Conservation (phyloP, 176 grass and related monocot species). For the Canna indica region DNA sequence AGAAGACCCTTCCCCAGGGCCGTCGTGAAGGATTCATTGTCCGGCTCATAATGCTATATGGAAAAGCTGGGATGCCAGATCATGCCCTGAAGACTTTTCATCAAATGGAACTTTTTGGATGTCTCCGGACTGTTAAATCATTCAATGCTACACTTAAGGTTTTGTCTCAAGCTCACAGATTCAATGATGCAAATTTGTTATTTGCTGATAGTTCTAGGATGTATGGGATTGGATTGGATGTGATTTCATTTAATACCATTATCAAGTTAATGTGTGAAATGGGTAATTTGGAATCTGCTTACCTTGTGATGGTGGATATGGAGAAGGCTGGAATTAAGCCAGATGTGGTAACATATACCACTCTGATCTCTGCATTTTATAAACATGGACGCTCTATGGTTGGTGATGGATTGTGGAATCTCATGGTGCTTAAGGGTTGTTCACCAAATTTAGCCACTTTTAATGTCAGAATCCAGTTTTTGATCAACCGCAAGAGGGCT, state of each 20-base stretch:
- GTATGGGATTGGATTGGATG: slow-evolving; percentile 62
- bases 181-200: slow-evolving; percentile 30
- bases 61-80: slow-evolving; percentile 52
- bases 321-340: slow-evolving; percentile 41
- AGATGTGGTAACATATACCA: slow-evolving; percentile 80
- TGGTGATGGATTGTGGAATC: slow-evolving; percentile 85
- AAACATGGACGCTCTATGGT: slow-evolving; percentile 47
- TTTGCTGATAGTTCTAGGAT: slow-evolving; percentile 24
- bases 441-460: slow-evolving; percentile 63
- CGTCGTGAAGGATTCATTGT: slow-evolving; percentile 73
- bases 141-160: slow-evolving; percentile 89
- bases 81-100: slow-evolving; percentile 58
- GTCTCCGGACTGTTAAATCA: slow-evolving; percentile 60
- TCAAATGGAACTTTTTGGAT: slow-evolving; percentile 60
- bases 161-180: slow-evolving; percentile 30
- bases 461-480: slow-evolving; percentile 89
- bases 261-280: slow-evolving; percentile 70
- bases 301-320: slow-evolving; percentile 57
- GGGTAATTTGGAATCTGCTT: slow-evolving; percentile 43
- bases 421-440: slow-evolving; percentile 74
- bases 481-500: slow-evolving; percentile 52
- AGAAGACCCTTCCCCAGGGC: slow-evolving; percentile 71
- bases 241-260: slow-evolving; percentile 69
- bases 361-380: slow-evolving; percentile 67
- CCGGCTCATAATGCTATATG: slow-evolving; percentile 65